These are phyloP conservation scores for Bremia lactucae DNA, from an alignment of 352 stramenopile genomes.

Conservation along the genomic window DNA sequence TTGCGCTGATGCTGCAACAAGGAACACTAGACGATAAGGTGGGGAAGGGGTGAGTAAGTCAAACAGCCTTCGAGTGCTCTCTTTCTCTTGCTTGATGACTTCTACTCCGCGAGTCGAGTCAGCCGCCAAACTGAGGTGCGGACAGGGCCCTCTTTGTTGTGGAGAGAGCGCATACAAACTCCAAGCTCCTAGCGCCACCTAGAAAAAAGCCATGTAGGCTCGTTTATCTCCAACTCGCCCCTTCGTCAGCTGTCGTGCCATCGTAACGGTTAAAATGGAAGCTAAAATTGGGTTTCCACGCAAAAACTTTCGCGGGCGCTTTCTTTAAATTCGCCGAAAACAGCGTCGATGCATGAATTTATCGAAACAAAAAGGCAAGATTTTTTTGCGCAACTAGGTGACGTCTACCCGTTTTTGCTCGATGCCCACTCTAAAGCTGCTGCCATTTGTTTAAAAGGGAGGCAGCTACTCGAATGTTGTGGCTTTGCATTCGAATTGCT, in stretches of 20 bases:
- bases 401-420: too few relatives aligned
- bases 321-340: too few relatives aligned
- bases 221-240: conserved; percentile 13
- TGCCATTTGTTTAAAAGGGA: too few relatives aligned
- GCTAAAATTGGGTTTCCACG: conserved; percentile 3
- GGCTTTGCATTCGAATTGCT: too few relatives aligned
- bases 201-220: conserved; percentile 7
- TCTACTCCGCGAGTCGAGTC: conserved; percentile 21
- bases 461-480: too few relatives aligned
- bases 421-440: too few relatives aligned
- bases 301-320: too few relatives aligned
- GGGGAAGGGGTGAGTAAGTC: not conserved
- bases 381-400: too few relatives aligned
- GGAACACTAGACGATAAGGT: conserved; percentile 3
- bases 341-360: too few relatives aligned
- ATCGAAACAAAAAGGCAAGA: conserved; percentile 8
- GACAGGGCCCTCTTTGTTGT: conserved; percentile 9
- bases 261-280: conserved; percentile 14
- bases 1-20: conserved; percentile 5
- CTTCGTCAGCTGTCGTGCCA: conserved; percentile 13
- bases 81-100: conserved; percentile 16
- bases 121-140: conserved; percentile 15
- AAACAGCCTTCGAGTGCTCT: conserved; percentile 5
- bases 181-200: conserved; percentile 1
- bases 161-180: conserved; percentile 19